Base-by-base conservation (phyloP, 2,329 filamentous ascomycete species). In the Remersonia thermophila region DNA sequence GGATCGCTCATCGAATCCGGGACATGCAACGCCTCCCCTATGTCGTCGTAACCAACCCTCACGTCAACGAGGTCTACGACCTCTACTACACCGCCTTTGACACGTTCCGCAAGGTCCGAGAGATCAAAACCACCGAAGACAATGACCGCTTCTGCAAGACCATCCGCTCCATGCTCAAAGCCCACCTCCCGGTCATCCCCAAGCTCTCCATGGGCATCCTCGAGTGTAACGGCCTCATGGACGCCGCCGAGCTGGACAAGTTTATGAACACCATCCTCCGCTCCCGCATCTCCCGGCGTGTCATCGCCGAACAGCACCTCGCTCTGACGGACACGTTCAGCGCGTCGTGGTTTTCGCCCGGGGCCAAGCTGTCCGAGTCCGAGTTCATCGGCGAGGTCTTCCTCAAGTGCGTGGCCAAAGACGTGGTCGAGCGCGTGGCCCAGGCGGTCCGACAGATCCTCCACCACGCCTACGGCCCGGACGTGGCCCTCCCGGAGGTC, bases 81-180 rank as follows among this genome's bases (percentile, higher is more conserved):
- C 71, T 95, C 6, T 98, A 98, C 65, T 93, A 95, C 61, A 78
- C 79, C 47, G 89, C 91, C n/a, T 98, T 98, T 51, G 91, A 98
- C 55, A 77, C 69, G 36, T 82, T 96, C 45, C 82, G 91, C 32
- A 80, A 81, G 47, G 67, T 95, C 28, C 78, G 79, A 34, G 85
- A 94, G 53, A 77, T 98, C 48, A 80, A 80, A 51, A 82, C 77
- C 0, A 62, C 94, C 26, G 82, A 93, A 23, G 89, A 96, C 51
- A 98, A 98, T 55, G 86, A 95, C 47, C 65, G 60, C 30, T 80
- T 93, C 49, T 98, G 91, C 64, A 72, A 82, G 37, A 66, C 85
- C 39, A 77, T 98, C 40, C 74, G 79, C 40, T 67, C 77, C 39
- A 93, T 80, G 44, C 68, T 98, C 42, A 80, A 79, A 52, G 83